These are phyloP conservation scores for Ceratobasidium sp. DNA, from an alignment of 1,284 basidiomycete species.

Conservation along the genomic window DNA sequence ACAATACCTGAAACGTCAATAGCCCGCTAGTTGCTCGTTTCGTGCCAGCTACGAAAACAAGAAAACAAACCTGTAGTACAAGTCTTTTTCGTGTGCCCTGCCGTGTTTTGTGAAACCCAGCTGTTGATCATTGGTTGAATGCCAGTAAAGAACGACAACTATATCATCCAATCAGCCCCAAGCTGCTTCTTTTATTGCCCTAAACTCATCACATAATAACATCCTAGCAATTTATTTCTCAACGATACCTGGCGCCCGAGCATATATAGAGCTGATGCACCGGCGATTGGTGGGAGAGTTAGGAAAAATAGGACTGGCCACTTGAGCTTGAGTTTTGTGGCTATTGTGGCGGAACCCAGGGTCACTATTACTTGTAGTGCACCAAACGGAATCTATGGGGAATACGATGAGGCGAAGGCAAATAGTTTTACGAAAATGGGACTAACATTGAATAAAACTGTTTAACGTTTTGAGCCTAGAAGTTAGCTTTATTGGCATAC, in stretches of 20 bases:
- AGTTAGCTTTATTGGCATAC: neutral
- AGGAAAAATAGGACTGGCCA: constrained; percentile 66
- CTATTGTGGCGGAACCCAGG: constrained; percentile 61
- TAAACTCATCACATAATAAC: constrained; percentile 62
- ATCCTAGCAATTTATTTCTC: constrained; percentile 60
- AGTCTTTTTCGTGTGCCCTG: constrained; percentile 64
- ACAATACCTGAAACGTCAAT: constrained; percentile 52
- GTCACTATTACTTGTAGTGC: constrained; percentile 64
- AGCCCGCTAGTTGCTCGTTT: neutral
- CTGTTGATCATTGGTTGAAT: constrained; percentile 63
- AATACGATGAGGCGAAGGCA: too few relatives aligned
- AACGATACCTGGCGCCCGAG: constrained; percentile 58
- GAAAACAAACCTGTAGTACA: constrained; percentile 57
- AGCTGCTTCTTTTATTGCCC: constrained; percentile 31
- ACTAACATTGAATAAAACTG: constrained; percentile 37
- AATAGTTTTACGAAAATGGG: neutral
- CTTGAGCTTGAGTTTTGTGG: constrained; percentile 65
- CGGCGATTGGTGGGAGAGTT: constrained; percentile 61
- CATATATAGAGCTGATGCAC: constrained; percentile 58
- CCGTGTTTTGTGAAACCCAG: constrained; percentile 63
- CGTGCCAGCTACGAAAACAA: neutral
- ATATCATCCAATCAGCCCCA: neutral
- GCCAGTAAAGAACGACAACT: constrained; percentile 60
- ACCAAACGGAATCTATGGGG: constrained; percentile 62
- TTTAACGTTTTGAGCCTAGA: neutral